Evolutionary conservation across 768 basidiomycete genomes (phyloP).

Genomic region (Leccinum subgranulosum): DNA sequence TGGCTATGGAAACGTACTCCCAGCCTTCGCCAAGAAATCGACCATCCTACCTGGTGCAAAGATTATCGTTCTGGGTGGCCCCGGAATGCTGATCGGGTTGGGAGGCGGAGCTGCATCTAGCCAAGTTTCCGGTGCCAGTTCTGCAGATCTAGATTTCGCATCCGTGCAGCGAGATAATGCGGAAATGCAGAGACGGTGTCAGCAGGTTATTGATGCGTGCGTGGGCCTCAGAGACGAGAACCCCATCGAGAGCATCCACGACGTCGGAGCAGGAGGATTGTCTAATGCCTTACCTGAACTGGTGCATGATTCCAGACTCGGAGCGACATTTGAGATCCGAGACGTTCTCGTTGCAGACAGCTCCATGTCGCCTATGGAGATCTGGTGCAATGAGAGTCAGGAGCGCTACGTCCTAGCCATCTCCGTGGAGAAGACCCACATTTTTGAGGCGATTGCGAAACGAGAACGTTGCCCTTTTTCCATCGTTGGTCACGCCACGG

Average conservation of each 20-base stretch:
- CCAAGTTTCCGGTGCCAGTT: constrained; percentile 85
- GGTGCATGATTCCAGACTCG: constrained; percentile 93
- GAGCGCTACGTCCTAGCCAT: constrained; percentile 97
- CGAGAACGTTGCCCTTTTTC: constrained; percentile 94
- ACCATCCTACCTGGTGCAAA: constrained; percentile 78
- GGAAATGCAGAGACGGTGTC: constrained; percentile 96
- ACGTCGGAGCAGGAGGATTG: constrained; percentile 95
- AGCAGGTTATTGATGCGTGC: constrained; percentile 96
- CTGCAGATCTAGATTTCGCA: constrained; percentile 94
- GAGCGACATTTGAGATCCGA: constrained; percentile 89
- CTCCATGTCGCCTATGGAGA: constrained; percentile 98
- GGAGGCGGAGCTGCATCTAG: constrained; percentile 97
- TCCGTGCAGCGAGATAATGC: constrained; percentile 98
- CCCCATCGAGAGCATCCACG: constrained; percentile 95
- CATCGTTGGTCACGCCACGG: constrained; percentile 84
- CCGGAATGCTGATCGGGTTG: constrained; percentile 93
- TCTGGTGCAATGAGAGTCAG: constrained; percentile 99
- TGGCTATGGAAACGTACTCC: constrained; percentile 91
- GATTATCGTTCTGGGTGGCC: constrained; percentile 91
- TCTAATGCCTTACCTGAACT: constrained; percentile 97
- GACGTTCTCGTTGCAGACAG: constrained; percentile 89
- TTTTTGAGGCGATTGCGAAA: constrained; percentile 74
- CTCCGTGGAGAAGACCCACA: constrained; percentile 52
- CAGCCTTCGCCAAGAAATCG: constrained; percentile 75
- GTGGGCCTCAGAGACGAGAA: constrained; percentile 54